Conservation (phyloP, 148 eudicot species). For the Gaultheria prostrata region DNA sequence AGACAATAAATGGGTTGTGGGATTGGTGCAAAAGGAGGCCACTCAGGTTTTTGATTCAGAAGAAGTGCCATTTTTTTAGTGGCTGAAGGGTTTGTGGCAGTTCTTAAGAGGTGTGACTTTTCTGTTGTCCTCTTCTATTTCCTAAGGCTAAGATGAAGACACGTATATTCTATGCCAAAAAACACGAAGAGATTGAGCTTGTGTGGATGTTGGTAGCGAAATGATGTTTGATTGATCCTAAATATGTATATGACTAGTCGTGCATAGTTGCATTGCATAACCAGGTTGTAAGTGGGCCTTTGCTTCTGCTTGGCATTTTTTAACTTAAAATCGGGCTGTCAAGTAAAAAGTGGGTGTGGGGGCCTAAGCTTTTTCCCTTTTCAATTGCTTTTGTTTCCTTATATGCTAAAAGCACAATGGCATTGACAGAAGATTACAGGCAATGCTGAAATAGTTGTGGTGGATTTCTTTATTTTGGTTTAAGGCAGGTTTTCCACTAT, state of each 20-base stretch:
- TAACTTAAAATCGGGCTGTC: neutral
- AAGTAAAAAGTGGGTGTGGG: neutral
- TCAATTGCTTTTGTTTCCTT: neutral
- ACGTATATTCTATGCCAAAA: neutral
- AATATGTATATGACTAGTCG: neutral
- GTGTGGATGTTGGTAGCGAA: neutral
- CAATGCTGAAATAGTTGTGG: neutral
- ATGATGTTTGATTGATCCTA: neutral
- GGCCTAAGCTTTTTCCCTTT: neutral
- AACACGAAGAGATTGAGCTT: neutral
- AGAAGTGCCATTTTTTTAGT: conserved; percentile 5
- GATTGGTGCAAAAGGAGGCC: conserved; percentile 19
- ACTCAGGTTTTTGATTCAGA: conserved; percentile 12
- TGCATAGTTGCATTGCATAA: neutral
- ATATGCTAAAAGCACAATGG: neutral
- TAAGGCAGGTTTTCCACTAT: neutral
- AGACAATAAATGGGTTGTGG: conserved; percentile 9
- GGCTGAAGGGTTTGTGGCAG: conserved; percentile 5
- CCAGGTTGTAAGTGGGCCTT: conserved; percentile 1
- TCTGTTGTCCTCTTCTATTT: conserved; percentile 9
- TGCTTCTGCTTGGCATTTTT: neutral
- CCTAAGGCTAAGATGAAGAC: neutral
- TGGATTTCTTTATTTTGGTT: neutral
- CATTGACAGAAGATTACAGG: neutral
- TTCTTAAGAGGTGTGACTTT: conserved; percentile 13